Evolutionary conservation across 2,329 filamentous ascomycete species (phyloP).

Genomic region (Aspergillus spinulosporus): DNA sequence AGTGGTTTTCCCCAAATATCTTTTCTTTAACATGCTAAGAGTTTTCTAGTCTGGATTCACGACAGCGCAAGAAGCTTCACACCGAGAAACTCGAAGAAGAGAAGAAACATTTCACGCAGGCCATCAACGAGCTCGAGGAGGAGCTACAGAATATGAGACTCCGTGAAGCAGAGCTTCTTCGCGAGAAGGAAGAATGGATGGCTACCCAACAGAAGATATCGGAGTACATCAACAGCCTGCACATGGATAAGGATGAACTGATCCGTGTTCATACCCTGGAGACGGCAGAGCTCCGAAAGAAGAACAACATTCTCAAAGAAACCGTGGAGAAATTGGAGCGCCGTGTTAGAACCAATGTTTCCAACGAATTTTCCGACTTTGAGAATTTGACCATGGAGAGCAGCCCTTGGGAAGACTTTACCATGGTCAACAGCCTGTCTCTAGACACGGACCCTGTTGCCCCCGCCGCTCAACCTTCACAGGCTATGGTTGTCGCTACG

Average conservation of each 20-base stretch:
- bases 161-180: constrained; percentile 53
- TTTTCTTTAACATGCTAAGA: constrained; percentile 13
- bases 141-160: constrained; percentile 68
- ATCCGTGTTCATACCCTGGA: constrained; percentile 85
- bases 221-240: constrained; percentile 72
- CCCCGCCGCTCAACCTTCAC: constrained; percentile 21
- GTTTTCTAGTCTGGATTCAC: constrained; percentile 75
- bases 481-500: constrained; percentile 41
- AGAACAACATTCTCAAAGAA: constrained; percentile 78
- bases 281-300: constrained; percentile 87
- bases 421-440: constrained; percentile 66
- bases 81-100: constrained; percentile 95
- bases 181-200: constrained; percentile 64
- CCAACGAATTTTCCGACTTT: constrained; percentile 75
- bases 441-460: constrained; percentile 43
- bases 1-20: constrained; percentile 43
- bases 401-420: constrained; percentile 76
- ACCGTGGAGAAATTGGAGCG: constrained; percentile 52
- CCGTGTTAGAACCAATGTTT: constrained; percentile 51
- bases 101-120: constrained; percentile 83
- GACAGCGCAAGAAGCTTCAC: constrained; percentile 97
- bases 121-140: constrained; percentile 77
- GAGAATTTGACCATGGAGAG: constrained; percentile 78
- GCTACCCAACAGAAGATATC: constrained; percentile 73
- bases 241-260: constrained; percentile 88